Evolutionary conservation across 306 rosid species (phyloP), one percentile per base, ranked within the genome.

Genomic region (Oemleria cerasiformis): DNA sequence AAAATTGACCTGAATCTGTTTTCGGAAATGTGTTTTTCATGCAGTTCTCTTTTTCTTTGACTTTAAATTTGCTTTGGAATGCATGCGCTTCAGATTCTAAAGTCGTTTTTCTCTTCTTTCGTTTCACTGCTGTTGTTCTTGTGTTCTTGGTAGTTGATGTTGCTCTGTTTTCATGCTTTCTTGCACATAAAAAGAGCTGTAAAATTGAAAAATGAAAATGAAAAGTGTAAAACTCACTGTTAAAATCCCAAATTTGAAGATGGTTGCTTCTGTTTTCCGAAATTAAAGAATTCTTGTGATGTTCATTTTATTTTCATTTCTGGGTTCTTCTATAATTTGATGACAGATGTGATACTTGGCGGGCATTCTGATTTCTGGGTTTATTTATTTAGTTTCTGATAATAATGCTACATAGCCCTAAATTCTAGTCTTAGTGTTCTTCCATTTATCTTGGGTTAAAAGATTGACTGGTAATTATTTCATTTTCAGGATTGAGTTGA

Each of bases 401-500:
- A 30, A 30, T 30, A 30, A 30, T 30, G 36, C 36, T 30, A 4
- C 36, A 1, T 30, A 30, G 3, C 2, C 36, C 36, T 30, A 4
- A 30, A 30, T 30, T 30, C 36, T 30, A 30, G 36, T 30, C 36
- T 30, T 30, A 30, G 3, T 30, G 36, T 30, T 30, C 36, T 30
- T 30, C 36, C 2, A 30, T 30, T 30, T 30, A 30, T 30, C 3
- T 30, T 30, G 36, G 3, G 36, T 30, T 30, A 30, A 30, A 30
- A 30, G 36, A 30, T 14, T 73, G 71, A 73, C 41, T 39, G 62
- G 39, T 16, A n/a, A 11, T 61, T 53, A 10, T 75, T 45, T 17
- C 9, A 25, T 66, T 72, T 68, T 63, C 83, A 75, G 85, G 82
- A 36, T 78, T 50, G 45, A 47, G 44, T 13, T 74, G 68, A 73